A percentile compares a stretch with the other conserved stretches of the same genome.
phyloP scores from a whole-genome alignment of 305 asterid genomes.

The Fraxinus paxiana region DNA sequence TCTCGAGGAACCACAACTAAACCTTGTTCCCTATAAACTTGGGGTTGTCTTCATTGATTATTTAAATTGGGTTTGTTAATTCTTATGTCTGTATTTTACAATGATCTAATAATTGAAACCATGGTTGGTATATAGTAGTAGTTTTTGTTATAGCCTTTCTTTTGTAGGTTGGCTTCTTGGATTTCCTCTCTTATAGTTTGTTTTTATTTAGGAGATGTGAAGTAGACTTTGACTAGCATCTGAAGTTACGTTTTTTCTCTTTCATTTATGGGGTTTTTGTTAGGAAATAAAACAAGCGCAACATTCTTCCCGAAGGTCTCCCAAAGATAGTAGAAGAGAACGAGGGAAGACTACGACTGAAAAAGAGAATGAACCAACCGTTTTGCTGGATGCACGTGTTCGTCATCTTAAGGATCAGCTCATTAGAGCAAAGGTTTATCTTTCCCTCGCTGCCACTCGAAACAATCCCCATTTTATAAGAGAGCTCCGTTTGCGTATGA shows the following conservation, averaged over 20 bases:
- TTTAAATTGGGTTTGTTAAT: background rate
- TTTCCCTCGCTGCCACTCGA: constrained; percentile 60
- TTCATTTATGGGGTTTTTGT: constrained; percentile 18
- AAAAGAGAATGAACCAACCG: constrained; percentile 37
- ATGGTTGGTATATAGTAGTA: background rate
- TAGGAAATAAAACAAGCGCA: constrained; percentile 35
- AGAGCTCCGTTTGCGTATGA: constrained; percentile 68
- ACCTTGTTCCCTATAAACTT: background rate
- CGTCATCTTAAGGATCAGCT: constrained; percentile 72
- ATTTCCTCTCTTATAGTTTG: background rate
- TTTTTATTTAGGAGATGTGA: background rate
- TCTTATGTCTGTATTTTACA: background rate
- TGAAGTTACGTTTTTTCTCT: background rate
- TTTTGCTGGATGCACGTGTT: constrained; percentile 44
- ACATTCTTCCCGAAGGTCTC: constrained; percentile 29
- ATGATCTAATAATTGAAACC: background rate
- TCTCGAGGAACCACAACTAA: background rate
- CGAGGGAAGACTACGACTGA: constrained; percentile 32
- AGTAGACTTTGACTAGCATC: background rate
- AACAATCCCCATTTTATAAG: constrained; percentile 58
- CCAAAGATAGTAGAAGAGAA: constrained; percentile 32
- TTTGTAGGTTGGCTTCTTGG: background rate
- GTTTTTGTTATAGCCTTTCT: background rate
- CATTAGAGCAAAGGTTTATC: constrained; percentile 56
- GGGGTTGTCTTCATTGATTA: background rate